Evolutionary conservation across 805 yeast species (phyloP), one percentile per base, ranked within the genome.

Genomic region (Candida quercuum): DNA sequence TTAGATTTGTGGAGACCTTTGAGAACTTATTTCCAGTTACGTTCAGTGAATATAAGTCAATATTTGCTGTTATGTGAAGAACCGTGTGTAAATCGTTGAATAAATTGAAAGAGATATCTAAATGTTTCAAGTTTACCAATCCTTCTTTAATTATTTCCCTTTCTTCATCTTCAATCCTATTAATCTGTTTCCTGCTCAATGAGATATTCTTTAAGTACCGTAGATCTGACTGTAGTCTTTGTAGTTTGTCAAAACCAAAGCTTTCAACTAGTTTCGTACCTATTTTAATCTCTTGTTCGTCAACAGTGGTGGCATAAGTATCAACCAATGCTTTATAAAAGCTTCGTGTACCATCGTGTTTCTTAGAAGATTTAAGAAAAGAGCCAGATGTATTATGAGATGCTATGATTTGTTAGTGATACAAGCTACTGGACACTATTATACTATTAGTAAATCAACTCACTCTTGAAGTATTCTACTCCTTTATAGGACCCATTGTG

Each of bases 61-160:
- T 43, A 3, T 48, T 39, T 3, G 46, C 37, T 0, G 71, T 41
- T 12, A 81, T 55, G 2, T 49, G 43, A 36, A 66, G 49, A 0
- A 82, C 51, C 1, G 56, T 60, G 1, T 51, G 38, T 41, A 78
- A 51, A 36, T 66, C 59, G 16, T 52, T 51, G 28, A 86, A 56
- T 33, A 83, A 56, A 52, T 86, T 82, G 52, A 60, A 73, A 11
- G 86, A 70, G 34, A 87, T 46, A 56, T 83, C 86, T 28, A 87
- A 62, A 15, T 56, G 61, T 32, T 36, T 39, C 28, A 87, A 60
- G 17, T 57, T 60, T 24, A 31, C 38, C 34, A 67, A 51, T 5
- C 34, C 32, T 11, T 21, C 30, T 12, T 12, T 37, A 3, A 24
- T 15, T 5, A 28, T 12, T 3, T 19, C 20, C 4, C 31, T 41